A percentile compares a stretch with the other conserved stretches of the same genome.
Conservation (phyloP, 1,284 basidiomycete genomes). For the Leucoagaricus sp. region DNA sequence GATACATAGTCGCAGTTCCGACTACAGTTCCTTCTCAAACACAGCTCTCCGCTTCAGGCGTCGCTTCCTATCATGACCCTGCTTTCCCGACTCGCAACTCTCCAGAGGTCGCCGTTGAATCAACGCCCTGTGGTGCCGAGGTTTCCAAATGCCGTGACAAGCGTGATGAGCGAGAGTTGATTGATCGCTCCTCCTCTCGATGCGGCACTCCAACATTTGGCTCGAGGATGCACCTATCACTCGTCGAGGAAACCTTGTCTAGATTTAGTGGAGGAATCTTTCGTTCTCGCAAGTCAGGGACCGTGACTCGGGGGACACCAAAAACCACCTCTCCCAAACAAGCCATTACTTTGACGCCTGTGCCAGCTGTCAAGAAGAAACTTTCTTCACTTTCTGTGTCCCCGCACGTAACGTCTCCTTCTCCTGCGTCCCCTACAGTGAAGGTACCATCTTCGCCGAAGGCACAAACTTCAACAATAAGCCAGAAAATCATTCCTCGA, state of each 20-base stretch:
- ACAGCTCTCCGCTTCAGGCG: constrained; percentile 24
- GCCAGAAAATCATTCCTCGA: constrained; percentile 5
- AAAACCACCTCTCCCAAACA: constrained; percentile 19
- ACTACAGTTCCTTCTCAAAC: constrained; percentile 41
- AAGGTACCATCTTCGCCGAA: constrained; percentile 19
- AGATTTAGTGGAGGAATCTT: constrained; percentile 36
- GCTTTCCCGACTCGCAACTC: neutral
- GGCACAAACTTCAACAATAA: constrained; percentile 14
- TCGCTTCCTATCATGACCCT: constrained; percentile 30
- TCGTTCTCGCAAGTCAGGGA: constrained; percentile 21
- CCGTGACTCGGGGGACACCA: neutral
- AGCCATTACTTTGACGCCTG: constrained; percentile 19
- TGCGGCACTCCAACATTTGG: constrained; percentile 62
- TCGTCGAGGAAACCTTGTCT: constrained; percentile 41
- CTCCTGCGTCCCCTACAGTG: constrained; percentile 16
- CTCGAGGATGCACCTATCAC: constrained; percentile 45
- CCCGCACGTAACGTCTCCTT: constrained; percentile 18
- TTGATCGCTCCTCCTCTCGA: constrained; percentile 38
- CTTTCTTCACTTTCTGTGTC: constrained; percentile 38
- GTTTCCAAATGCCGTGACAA: constrained; percentile 16
- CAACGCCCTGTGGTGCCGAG: neutral
- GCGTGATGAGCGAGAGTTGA: constrained; percentile 25
- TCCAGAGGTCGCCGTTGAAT: neutral
- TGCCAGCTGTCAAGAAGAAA: constrained; percentile 33
- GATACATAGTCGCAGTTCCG: constrained; percentile 66